Evolutionary conservation across 805 yeast genomes (phyloP).

Genomic region (Saturnispora sekii): DNA sequence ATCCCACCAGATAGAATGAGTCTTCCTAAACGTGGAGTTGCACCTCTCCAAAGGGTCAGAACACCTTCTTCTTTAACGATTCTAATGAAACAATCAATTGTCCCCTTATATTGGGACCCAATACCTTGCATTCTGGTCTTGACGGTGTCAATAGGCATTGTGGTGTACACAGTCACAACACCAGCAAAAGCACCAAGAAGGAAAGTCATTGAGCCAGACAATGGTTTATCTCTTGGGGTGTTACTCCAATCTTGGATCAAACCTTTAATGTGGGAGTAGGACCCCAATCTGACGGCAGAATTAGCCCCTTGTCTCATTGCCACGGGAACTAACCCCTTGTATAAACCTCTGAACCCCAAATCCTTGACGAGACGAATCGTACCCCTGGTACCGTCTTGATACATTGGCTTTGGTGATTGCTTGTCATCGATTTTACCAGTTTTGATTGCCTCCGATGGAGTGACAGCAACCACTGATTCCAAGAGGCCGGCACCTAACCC

Average conservation of each 20-base stretch:
- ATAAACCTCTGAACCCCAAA: constrained; percentile 73
- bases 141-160: constrained; percentile 94
- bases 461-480: constrained; percentile 87
- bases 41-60: constrained; percentile 93
- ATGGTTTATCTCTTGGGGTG: constrained; percentile 60
- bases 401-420: constrained; percentile 65
- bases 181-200: constrained; percentile 88
- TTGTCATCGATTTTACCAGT: constrained; percentile 94
- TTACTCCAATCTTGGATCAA: constrained; percentile 61
- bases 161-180: constrained; percentile 77
- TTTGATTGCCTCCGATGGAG: constrained; percentile 95
- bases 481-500: constrained; percentile 96
- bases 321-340: constrained; percentile 86
- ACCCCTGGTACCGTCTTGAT: constrained; percentile 58
- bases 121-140: constrained; percentile 96
- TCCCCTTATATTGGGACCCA: constrained; percentile 61
- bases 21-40: constrained; percentile 93
- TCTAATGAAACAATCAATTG: constrained; percentile 70
- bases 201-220: constrained; percentile 73
- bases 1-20: constrained; percentile 92
- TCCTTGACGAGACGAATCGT: constrained; percentile 59
- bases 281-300: constrained; percentile 89
- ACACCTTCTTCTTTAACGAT: constrained; percentile 84
- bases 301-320: constrained; percentile 94
- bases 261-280: constrained; percentile 81